Base-by-base conservation (phyloP, 352 stramenopile genomes). In the Phytopythium oedochilum region DNA sequence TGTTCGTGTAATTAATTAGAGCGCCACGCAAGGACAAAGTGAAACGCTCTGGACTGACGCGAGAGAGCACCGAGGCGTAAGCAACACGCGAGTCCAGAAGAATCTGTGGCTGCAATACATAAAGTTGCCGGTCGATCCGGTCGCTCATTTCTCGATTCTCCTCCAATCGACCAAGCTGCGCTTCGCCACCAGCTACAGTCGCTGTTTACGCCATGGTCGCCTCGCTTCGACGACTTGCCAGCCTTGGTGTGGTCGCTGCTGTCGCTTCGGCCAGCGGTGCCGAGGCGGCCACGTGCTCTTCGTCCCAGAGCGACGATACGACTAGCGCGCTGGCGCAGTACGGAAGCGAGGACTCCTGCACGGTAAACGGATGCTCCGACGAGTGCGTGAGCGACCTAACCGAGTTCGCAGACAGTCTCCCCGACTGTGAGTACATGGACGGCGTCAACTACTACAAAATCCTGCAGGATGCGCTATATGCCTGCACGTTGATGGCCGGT, bases 361-460 rank as follows among this genome's bases (percentile, higher is more conserved):
- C 12, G 8, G 25, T 34, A 2, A 12, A 51, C 18, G 12, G 15
- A 26, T 51, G 44, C 44, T 18, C 44, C 6, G 20, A 20, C 44
- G 15, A 38, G 26, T 51, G 44, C 44, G 1, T 51, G 5, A n/a
- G 10, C 26, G n/a, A 6, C 44, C 17, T 51, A 15, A 35, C 14
- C 23, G 26, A 34, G 12, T 5, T 51, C 25, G 44, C 23, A 5
- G 15, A 20, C n/a, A 14, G 6, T 18, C 4, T 49, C 23, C 26
- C 25, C 25, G 25, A 51, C 26, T 51, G 44, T 15, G 44, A 26
- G 17, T 34, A 35, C 44, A 17, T 34, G 2, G 44, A 51, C 26
- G 44, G 44, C 15, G 5, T 38, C 23, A 51, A 51, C 44, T 51
- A 51, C 44, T 51, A 51, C 44, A 26, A 51, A 3, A 26, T 15